Evolutionary conservation across 2,329 filamentous ascomycete genomes (phyloP), one percentile per base, ranked within the genome.

Genomic region (Camillea tinctor): DNA sequence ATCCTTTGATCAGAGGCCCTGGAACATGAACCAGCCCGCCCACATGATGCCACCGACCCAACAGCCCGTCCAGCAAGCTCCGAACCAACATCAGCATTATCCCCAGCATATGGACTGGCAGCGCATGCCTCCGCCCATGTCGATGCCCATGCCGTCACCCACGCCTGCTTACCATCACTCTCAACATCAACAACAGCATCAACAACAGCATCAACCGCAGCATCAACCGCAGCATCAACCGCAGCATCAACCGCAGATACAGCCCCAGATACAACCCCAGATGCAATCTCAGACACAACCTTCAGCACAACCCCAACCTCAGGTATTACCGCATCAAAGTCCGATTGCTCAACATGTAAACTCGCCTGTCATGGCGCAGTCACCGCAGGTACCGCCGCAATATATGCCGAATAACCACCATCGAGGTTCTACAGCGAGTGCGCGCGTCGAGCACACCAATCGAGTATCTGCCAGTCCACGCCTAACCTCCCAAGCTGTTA

Each of bases 91-190:
- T 23, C 68, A 70, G 4, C 69, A 74, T 57, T 68, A 71, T 15
- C 69, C 58, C 50, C 36, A 60, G 17, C 73, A 77, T 36, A 60
- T 66, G 48, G 58, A 64, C 52, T 70, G 68, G 64, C 67, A 71
- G 17, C 68, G 66, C 4, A 68, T 71, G 63, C 66, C 67, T 4
- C 70, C 69, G 26, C 72, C 69, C 6, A 63, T 67, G 57, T 65
- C 68, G 8, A 60, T 67, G 54, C 59, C 66, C 50, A 40, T 64
- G 56, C 52, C 66, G 20, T 62, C 82, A 79, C 66, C 81, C 79
- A 71, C 84, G 82, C 55, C 89, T 73, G 66, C 85, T 64, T 59
- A 65, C 36, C 64, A 61, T 48, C 63, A 62, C 44, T 36, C 57
- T 15, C 62, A 61, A 40, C 22, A 22, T 15, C 60, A 60, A 52